Base-by-base conservation (phyloP, 2,329 filamentous ascomycete species). In the Rachicladosporium sp. region DNA sequence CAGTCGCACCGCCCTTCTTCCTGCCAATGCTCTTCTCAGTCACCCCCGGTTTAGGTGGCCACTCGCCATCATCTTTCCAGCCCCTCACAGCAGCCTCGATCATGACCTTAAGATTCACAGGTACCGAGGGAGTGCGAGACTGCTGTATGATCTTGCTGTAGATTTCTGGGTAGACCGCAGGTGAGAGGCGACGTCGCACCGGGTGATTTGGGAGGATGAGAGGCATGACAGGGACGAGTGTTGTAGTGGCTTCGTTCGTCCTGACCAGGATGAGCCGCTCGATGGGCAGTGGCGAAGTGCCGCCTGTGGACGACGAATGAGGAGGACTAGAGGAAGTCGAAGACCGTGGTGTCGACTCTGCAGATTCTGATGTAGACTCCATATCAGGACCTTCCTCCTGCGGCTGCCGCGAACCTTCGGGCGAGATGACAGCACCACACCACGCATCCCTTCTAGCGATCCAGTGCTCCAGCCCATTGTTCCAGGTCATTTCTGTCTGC, bases 41-140 rank as follows among this genome's bases (percentile, higher is more conserved):
- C 35, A 70, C 53, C 11, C 65, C 64, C 0, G 69, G 59, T 49
- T 74, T 76, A 1, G 83, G 85, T 4, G 89, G 88, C 89, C 89
- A 96, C 60, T 94, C 85, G 10, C 87, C 88, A 52, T 91, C 85
- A 31, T 84, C 73, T 60, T 93, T 93, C 89, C 89, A 95, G 32
- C 89, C 89, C 21, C 81, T 72, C 1, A 96, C 87, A 48, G 89
- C 82, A 9, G 84, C 77, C 7, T 77, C 73, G 13, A 84, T 76
- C 65, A 95, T 79, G 51, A 93, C 85, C 23, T 72, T 66, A 1
- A 96, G 73, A 51, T 94, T 95, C 54, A 95, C 82, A 3, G 89
- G 89, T 10, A 93, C 84, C 1, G 82, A 80, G 0, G 89, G 89
- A 2, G 86, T 84, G 47, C 91, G 73, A 30, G 71, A 74, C 53